Percentiles rank a stretch among this genome's conserved stretches.
Conservation (phyloP, 306 rosid genomes). For the Malus domestica region ASM211411v1 NC_041794.1:20781001-20781500, state of each 20-base stretch:
- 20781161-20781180: not conserved
- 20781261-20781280: conserved; percentile 2
- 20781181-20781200: not conserved
- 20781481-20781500: no score
- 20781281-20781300: not conserved
- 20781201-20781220: conserved; percentile 11
- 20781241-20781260: conserved; percentile 3
- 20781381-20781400: not conserved
- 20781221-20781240: conserved; percentile 1
- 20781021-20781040: not conserved
- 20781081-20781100: conserved; percentile 22
- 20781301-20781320: not conserved
- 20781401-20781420: not conserved
- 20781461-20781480: no score
- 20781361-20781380: no score
- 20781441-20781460: no score
- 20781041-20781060: conserved; percentile 1
- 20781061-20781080: conserved; percentile 25
- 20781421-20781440: not conserved
- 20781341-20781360: not conserved
- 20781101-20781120: conserved; percentile 27
- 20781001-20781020: not conserved
- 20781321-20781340: not conserved
- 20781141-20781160: not conserved
- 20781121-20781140: conserved; percentile 14